These are phyloP conservation scores for Mortierella claussenii DNA, from an alignment of 192 early-diverging fungal species.

Conservation along the genomic window DNA sequence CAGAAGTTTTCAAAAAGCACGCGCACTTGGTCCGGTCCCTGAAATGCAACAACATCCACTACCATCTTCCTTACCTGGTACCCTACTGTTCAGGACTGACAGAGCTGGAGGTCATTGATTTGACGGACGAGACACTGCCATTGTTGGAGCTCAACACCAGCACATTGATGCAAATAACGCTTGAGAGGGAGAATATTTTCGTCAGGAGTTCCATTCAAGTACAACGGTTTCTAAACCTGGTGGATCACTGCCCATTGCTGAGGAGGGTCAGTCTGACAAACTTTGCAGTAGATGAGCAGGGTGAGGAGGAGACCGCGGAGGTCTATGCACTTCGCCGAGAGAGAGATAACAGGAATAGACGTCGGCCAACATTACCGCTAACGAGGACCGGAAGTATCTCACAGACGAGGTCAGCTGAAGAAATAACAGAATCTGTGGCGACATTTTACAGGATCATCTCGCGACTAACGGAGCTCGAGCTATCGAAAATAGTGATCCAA, in stretches of 20 bases:
- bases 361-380: not conserved
- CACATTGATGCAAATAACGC: conserved; percentile 4
- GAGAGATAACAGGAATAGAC: not conserved
- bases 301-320: not conserved
- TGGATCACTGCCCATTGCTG: conserved; percentile 4
- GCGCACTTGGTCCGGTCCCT: conserved; percentile 23
- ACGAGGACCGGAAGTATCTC: not conserved
- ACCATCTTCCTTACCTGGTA: conserved; percentile 12
- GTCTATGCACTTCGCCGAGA: not conserved
- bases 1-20: conserved; percentile 5
- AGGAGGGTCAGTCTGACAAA: conserved; percentile 6
- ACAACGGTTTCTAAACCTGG: not conserved
- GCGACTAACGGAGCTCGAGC: conserved; percentile 5
- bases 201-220: not conserved
- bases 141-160: conserved; percentile 4
- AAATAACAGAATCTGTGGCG: not conserved
- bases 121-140: conserved; percentile 7
- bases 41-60: conserved; percentile 13
- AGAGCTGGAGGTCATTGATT: conserved; percentile 10
- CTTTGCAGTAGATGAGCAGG: conserved; percentile 6
- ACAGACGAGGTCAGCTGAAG: not conserved
- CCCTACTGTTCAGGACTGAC: conserved; percentile 16
- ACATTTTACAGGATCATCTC: conserved; percentile 14
- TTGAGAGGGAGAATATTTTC: conserved; percentile 1
- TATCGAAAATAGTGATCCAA: not conserved